These are phyloP conservation scores for Botrytis pseudocinerea DNA, from an alignment of 2,329 filamentous ascomycete genomes.

Conservation along the genomic window DNA sequence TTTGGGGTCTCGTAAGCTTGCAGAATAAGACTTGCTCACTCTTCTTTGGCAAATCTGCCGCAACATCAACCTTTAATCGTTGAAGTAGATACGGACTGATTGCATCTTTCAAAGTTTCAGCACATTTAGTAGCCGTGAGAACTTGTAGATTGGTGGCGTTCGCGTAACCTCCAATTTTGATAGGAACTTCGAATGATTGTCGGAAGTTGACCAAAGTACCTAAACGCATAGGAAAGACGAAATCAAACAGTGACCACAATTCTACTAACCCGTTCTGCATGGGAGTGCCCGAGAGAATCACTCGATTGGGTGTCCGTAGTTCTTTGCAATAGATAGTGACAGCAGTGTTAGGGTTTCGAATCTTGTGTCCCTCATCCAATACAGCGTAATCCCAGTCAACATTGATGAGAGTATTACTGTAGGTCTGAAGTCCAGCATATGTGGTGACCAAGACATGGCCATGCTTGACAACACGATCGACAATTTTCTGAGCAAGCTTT, in stretches of 20 bases:
- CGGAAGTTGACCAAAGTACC: slow-evolving; percentile 90
- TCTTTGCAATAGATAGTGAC: slow-evolving; percentile 97
- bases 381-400: slow-evolving; percentile 92
- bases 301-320: slow-evolving; percentile 80
- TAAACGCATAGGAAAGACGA: slow-evolving; percentile 93
- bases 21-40: slow-evolving; percentile 96
- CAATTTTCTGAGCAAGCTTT: slow-evolving; percentile 74
- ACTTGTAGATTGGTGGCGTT: slow-evolving; percentile 94
- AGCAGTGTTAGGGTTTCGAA: slow-evolving; percentile 91
- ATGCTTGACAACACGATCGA: slow-evolving; percentile 76
- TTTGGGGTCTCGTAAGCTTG: slow-evolving; percentile 79
- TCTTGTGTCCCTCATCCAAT: slow-evolving; percentile 96
- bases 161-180: slow-evolving; percentile 88
- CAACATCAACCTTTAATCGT: slow-evolving; percentile 89
- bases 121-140: slow-evolving; percentile 90
- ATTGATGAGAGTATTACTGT: slow-evolving; percentile 76
- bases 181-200: slow-evolving; percentile 89
- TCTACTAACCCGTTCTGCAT: slow-evolving; percentile 97
- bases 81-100: slow-evolving; percentile 93
- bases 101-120: slow-evolving; percentile 88
- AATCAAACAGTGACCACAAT: slow-evolving; percentile 96
- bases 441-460: slow-evolving; percentile 95
- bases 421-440: slow-evolving; percentile 93
- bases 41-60: slow-evolving; percentile 90
- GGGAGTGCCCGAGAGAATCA: slow-evolving; percentile 93